These are phyloP conservation scores for Claviceps capensis DNA, from an alignment of 2,329 filamentous ascomycete species.

Conservation along the genomic window DNA sequence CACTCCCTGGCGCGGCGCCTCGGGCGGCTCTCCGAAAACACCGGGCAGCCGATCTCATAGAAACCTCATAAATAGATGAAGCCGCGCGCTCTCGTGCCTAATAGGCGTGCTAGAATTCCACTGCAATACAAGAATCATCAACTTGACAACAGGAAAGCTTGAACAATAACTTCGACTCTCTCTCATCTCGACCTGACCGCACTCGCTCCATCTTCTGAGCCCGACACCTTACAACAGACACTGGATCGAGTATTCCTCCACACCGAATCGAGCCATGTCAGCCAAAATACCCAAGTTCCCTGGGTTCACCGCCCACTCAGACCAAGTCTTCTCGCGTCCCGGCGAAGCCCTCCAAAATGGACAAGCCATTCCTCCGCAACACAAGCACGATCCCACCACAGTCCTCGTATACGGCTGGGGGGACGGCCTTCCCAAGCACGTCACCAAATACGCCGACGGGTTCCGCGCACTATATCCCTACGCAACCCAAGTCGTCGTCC, in stretches of 20 bases:
- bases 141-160: too few relatives aligned
- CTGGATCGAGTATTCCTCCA: too few relatives aligned
- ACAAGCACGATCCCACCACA: constrained; percentile 24
- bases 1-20: not conserved
- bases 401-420: constrained; percentile 45
- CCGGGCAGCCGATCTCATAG: not conserved
- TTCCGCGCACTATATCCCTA: constrained; percentile 37
- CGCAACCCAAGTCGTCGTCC: constrained; percentile 35
- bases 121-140: too few relatives aligned
- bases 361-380: constrained; percentile 1
- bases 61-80: not conserved
- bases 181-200: not conserved
- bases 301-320: constrained; percentile 32
- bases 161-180: too few relatives aligned
- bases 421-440: constrained; percentile 38
- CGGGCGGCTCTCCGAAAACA: not conserved
- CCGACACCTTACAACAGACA: not conserved
- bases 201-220: not conserved
- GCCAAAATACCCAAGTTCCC: constrained; percentile 17
- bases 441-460: constrained; percentile 40
- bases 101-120: too few relatives aligned
- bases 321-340: constrained; percentile 32
- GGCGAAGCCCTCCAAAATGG: constrained; percentile 14
- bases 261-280: not conserved
- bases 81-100: not conserved